These are phyloP conservation scores for Diaporthe citri DNA, from an alignment of 2,329 filamentous ascomycete species.

Conservation along the genomic window DNA sequence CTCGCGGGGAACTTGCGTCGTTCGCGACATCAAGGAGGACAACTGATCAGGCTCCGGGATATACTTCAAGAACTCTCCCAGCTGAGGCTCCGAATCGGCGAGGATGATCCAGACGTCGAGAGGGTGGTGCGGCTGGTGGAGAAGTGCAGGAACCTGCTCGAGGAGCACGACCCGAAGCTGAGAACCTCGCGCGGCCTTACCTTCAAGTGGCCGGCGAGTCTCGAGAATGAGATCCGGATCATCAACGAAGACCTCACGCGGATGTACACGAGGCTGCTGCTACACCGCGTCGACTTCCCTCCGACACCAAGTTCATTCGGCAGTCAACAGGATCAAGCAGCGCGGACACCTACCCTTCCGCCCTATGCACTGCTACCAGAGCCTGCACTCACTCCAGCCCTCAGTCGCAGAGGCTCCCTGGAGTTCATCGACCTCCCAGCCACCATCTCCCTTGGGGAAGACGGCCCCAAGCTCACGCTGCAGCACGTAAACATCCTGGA, in stretches of 20 bases:
- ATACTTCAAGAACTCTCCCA: conserved; percentile 29
- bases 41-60: conserved; percentile 25
- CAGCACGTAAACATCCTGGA: conserved; percentile 23
- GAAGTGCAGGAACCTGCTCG: conserved; percentile 28
- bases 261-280: conserved; percentile 22
- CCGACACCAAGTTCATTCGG: conserved; percentile 15
- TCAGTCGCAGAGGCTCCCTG: conserved; percentile 20
- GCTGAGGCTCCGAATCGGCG: conserved; percentile 12
- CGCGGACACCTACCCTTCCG: neutral
- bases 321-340: neutral
- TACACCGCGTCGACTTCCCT: conserved; percentile 14
- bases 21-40: conserved; percentile 15
- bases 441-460: neutral
- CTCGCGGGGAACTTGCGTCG: conserved; percentile 2
- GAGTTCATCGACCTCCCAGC: conserved; percentile 25
- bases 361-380: conserved; percentile 17
- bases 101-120: conserved; percentile 14
- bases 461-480: neutral
- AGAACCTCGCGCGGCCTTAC: conserved; percentile 14
- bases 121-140: conserved; percentile 21
- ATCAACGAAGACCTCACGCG: conserved; percentile 28
- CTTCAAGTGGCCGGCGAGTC: conserved; percentile 26
- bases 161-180: conserved; percentile 28
- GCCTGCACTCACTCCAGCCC: conserved; percentile 12
- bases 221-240: conserved; percentile 26